Evolutionary conservation across 139 green algal species (phyloP), one percentile per base, ranked within the genome.

Genomic region (Helicosporidium sp.): DNA sequence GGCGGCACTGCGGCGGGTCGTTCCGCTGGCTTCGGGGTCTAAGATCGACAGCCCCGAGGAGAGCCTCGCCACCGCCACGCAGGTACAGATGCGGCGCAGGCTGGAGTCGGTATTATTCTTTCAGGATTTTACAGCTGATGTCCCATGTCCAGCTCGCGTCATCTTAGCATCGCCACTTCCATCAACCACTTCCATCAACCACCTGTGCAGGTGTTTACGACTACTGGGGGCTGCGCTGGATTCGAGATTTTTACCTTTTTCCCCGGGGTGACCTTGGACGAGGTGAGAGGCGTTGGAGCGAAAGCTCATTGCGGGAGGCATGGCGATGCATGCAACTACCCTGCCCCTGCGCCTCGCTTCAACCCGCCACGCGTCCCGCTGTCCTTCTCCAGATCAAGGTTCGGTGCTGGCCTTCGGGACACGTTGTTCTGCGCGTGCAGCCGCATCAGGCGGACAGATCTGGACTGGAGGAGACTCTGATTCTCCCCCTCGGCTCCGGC

Each of bases 221-320:
- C 10, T 13, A 37, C 10, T 13, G 10, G 10, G 31, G 31, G 31
- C 2, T 31, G 23, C 5, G 19, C 28, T 22, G 50, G 51, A 6
- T 57, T 45, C 13, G 51, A 57, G 41, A 31, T 57, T 3, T 57
- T 57, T 20, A 19, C 25, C 13, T 28, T 49, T 28, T 13, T 57
- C 41, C 51, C 51, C 13, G 51, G 51, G 23, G 2, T 57, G 1
- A 20, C n/a, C 0, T 6, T 49, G 2, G 41, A 49, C 7, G 41
- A 57, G 51, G 51, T 49, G 24, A 6, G 51, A 25, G 31, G 0
- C 10, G 31, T 10, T 10, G 31, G 1, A 37, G 31, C 10, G 31
- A 13, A 1, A n/a, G n/a, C n/a, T n/a, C n/a, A n/a, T n/a, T n/a
- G n/a, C n/a, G n/a, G n/a, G n/a, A n/a, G n/a, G n/a, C n/a, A n/a